Base-by-base conservation (phyloP, 768 basidiomycete genomes). In the Kwoniella europaea region DNA sequence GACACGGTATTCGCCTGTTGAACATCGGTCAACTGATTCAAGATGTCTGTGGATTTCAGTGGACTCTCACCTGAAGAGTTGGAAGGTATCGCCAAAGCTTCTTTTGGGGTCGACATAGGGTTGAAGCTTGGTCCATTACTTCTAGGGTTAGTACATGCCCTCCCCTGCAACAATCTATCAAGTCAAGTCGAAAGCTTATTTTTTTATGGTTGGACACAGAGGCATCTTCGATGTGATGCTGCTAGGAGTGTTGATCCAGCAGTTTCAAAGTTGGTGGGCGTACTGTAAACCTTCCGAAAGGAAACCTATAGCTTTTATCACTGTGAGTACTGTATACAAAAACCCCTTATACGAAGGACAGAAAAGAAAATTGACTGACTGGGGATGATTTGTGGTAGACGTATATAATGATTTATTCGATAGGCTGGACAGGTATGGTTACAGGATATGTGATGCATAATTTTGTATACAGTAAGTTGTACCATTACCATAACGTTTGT, bases 391-490 rank as follows among this genome's bases (percentile, higher is more conserved):
- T 50, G 16, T 18, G 13, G 16, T 12, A 50, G 46, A 15, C 46
- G 2, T 58, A 58, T 35, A 16, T 35, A 13, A 27, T 58, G 57
- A 13, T 58, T 12, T 13, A 6, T 16, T 27, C 57, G 22, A 58
- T 27, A 27, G 57, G 20, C 7, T 65, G 53, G 54, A 57, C 52
- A 3, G 55, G 35, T 42, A 41, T 42, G 35, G 9, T 46, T 5
- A 57, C 58, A 15, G 52, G 50, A 6, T 56, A 65, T 43, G 55
- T n/a, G 15, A 56, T 65, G 55, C 52, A 55, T 43, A 42, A 56
- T 10, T 57, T 65, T 10, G 55, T 65, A 16, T 65, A 65, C 41
- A 56, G 65, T 65, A 24, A 57, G 65, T 57, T 16, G 54, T 15
- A 18, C 22, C 42, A 42, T 46, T 13, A 5, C 35, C 35, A 35